Evolutionary conservation across 768 basidiomycete species (phyloP), one percentile per base, ranked within the genome.

Genomic region (Boletus patriciae): DNA sequence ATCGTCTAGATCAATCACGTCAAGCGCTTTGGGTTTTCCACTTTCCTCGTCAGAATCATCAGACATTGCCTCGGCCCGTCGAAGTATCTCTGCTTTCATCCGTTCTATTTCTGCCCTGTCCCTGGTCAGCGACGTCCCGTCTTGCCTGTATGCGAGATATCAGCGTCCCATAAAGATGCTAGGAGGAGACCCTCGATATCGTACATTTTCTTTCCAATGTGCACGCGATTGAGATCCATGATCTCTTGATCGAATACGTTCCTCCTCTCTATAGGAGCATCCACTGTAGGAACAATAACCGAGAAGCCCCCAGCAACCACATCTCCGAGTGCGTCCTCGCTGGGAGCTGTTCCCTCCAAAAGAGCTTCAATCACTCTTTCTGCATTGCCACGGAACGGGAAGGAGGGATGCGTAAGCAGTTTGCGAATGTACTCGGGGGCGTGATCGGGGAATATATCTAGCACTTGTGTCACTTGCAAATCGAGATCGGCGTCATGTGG

Each of bases 41-140:
- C 72, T 73, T 33, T 80, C 84, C n/a, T 84, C 84, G 12, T 85
- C 87, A n/a, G 86, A 85, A 27, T 81, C 78, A 44, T 82, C 83
- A 0, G 80, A 78, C 37, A 86, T 80, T 18, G 77, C 83, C 64
- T 94, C 88, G 0, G 83, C 87, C 5, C 88, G 80, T 27, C 90
- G 82, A 15, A 94, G 77, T 62, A 94, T 94, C 52, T 90, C 87
- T 2, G 83, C 83, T 65, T 95, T 94, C 83, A 94, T 88, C 61
- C 86, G 74, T 41, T 86, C 85, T n/a, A 83, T 77, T 65, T 82
- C 81, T 1, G 77, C 70, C 6, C 78, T 79, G 63, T 94, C 89
- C 15, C 78, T 77, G 9, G 85, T 67, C 15, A 83, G 64, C 18
- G 67, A 65, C n/a, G 65, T 61, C 15, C 74, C 76, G 29, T 83